phyloP scores from a whole-genome alignment of 495 filamentous ascomycete species.

The Cercophora sp. region DNA sequence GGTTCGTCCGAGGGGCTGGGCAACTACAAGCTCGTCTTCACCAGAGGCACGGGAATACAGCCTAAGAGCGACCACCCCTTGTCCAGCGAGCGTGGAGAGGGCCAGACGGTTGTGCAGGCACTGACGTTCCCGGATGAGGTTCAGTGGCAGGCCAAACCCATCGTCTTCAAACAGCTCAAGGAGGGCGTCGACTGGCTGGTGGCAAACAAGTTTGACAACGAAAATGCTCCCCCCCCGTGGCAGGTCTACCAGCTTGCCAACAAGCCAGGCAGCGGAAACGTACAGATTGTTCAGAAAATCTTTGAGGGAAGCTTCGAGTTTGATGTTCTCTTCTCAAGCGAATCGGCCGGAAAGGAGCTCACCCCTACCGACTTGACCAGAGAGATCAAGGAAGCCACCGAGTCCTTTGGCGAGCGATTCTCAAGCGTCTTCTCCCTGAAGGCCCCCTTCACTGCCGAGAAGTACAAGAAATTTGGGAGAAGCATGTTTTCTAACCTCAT shows the following conservation, averaged over 20 bases:
- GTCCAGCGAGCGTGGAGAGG: conserved; percentile 59
- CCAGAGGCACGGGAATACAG: conserved; percentile 61
- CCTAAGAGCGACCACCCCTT: conserved; percentile 54
- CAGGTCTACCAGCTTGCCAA: conserved; percentile 80
- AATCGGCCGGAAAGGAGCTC: conserved; percentile 56
- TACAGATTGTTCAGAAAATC: conserved; percentile 87
- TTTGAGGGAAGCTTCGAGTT: conserved; percentile 93
- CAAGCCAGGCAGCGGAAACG: conserved; percentile 65
- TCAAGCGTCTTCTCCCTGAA: conserved; percentile 66
- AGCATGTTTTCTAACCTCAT: conserved; percentile 92
- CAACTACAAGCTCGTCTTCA: conserved; percentile 79
- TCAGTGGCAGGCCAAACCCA: conserved; percentile 83
- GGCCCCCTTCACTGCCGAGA: conserved; percentile 66
- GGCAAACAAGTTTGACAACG: conserved; percentile 61
- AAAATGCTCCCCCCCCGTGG: conserved; percentile 73
- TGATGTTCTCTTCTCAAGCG: conserved; percentile 86
- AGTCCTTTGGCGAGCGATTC: conserved; percentile 72
- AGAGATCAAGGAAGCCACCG: conserved; percentile 60
- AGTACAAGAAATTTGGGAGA: conserved; percentile 76
- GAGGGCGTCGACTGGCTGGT: conserved; percentile 65
- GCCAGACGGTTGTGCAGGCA: conserved; percentile 76
- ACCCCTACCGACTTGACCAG: conserved; percentile 63
- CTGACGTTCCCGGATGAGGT: conserved; percentile 60
- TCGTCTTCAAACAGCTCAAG: conserved; percentile 77
- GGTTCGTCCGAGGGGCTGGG: conserved; percentile 74